These are phyloP conservation scores for Haplosporangium gracile DNA, from an alignment of 192 early-diverging fungal genomes.

Conservation along the genomic window DNA sequence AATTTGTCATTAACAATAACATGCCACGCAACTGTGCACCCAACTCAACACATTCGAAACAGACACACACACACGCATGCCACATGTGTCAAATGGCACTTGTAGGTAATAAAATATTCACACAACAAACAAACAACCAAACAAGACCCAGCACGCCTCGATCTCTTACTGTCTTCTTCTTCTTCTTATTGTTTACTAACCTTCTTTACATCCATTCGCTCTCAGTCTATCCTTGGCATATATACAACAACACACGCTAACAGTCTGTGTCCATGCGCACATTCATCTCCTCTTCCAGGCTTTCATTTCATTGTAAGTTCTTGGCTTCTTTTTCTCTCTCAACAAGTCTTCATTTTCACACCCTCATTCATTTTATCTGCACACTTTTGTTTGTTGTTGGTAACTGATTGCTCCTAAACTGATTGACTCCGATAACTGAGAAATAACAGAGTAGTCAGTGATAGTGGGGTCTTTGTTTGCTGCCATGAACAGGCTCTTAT, in stretches of 20 bases:
- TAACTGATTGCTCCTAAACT: not conserved
- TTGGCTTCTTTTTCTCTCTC: no score
- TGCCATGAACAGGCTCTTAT: not conserved
- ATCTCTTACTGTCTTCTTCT: not conserved
- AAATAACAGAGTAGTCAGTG: not conserved
- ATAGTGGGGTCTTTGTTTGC: not conserved
- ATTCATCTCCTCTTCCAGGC: not conserved
- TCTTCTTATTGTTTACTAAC: not conserved
- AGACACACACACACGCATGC: not conserved
- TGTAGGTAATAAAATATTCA: not conserved
- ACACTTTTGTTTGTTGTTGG: no score
- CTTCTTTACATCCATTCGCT: no score
- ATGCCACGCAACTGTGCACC: slow-evolving; percentile 3
- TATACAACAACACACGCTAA: not conserved
- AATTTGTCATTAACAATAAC: slow-evolving; percentile 7
- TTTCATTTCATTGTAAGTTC: not conserved
- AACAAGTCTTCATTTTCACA: not conserved
- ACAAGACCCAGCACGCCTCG: not conserved
- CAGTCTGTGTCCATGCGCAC: not conserved
- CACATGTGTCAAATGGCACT: not conserved
- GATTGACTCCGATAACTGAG: not conserved
- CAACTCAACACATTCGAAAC: no score
- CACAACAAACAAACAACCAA: not conserved
- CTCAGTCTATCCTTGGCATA: no score
- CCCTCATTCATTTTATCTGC: not conserved